Evolutionary conservation across 75 land plant genomes (phyloP).

Genomic region (Pinus taeda): DNA sequence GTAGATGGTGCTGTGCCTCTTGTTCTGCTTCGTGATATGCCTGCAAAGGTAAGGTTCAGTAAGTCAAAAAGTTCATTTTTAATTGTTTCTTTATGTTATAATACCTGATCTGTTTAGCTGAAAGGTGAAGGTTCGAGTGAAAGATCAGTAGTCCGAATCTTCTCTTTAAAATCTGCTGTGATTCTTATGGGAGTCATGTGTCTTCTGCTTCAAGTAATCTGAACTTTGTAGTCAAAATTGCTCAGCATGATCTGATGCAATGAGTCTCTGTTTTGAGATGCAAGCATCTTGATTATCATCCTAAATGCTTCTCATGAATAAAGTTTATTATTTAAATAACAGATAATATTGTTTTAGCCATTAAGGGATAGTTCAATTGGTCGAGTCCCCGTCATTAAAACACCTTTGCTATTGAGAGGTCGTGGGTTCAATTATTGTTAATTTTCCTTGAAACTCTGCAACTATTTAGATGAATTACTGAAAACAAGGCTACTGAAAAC

Average conservation of each 20-base stretch:
- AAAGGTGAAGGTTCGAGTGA: no score
- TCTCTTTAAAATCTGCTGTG: not conserved
- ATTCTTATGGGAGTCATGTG: not conserved
- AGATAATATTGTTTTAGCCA: no score
- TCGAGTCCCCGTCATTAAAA: no score
- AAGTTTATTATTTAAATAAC: no score
- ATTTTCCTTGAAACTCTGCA: no score
- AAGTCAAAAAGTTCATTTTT: not conserved
- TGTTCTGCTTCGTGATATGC: slow-evolving; percentile 23
- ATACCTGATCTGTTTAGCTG: not conserved
- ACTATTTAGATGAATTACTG: no score
- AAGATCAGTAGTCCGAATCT: no score
- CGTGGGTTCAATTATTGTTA: no score
- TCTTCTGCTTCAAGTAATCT: not conserved
- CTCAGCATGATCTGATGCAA: not conserved
- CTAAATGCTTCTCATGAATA: not conserved
- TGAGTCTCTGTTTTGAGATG: not conserved
- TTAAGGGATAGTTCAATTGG: no score
- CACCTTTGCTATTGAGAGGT: no score
- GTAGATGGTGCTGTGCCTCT: slow-evolving; percentile 22
- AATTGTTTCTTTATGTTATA: not conserved
- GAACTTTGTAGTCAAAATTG: not conserved
- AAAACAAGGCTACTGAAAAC: no score
- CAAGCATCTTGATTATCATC: not conserved
- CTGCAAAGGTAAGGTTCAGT: slow-evolving; percentile 22